Evolutionary conservation across 2,329 filamentous ascomycete genomes (phyloP), one percentile per base, ranked within the genome.

Genomic region (Fusarium globosum): DNA sequence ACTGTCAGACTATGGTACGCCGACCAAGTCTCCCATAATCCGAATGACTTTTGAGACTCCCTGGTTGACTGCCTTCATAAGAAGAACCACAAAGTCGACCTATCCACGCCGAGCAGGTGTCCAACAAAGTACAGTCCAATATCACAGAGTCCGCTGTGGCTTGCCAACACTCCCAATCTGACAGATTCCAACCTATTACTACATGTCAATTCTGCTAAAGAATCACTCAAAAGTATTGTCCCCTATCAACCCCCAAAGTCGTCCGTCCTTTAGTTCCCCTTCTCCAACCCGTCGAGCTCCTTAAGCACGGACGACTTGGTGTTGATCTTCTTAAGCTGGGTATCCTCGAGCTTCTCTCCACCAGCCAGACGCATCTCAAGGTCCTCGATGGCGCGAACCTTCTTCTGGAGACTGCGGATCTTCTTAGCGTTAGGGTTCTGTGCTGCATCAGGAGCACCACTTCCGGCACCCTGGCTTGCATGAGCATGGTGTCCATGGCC

Each of bases 281-380:
- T 77, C 72, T 81, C 81, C 61, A 95, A 81, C 13, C 82, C 85
- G 52, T 93, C 89, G 68, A 99, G 85, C 85, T 99, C 96, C 84
- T 93, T 94, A 71, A 95, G 87, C 66, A 99, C 96, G 21, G 89
- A 84, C 55, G 91, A 86, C 86, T 98, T 97, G 28, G 95, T 98
- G 63, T 90, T 89, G 78, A 99, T 99, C 89, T 99, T 99, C 88
- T 97, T 97, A 83, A 99, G 91, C 85, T 99, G 96, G 38, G 96
- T 99, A 80, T 98, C 96, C 85, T 99, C 96, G 69, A 99, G 86
- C 88, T 98, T 98, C 88, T 99, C 96, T 10, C 96, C 96, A 39
- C 93, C 92, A 6, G 96, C 96, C 75, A 95, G 91, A 64, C 96
- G 91, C 95, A 98, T 98, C 87, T 98, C 97, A 70, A 99, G 86